Percentiles rank a stretch among this genome's conserved stretches.
phyloP scores from a whole-genome alignment of 768 basidiomycete genomes.

The Tricholoma matsutake region DNA sequence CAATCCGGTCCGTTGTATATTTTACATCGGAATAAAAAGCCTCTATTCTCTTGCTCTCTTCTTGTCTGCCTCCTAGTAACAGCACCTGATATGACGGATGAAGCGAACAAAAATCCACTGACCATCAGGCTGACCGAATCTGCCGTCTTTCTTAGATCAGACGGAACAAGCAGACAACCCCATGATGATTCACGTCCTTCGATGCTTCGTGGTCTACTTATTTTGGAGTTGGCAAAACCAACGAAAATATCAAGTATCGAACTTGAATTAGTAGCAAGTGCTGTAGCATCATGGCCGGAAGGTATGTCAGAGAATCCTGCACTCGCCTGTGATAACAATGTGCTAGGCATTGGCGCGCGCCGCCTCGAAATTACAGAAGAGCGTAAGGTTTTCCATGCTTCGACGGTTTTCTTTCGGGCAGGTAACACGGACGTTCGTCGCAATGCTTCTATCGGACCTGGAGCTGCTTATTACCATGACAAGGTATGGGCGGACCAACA shows the following conservation, averaged over 20 bases:
- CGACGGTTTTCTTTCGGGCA: conserved; percentile 72
- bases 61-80: background rate
- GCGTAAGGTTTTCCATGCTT: conserved; percentile 67
- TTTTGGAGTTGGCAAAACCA: conserved; percentile 60
- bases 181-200: conserved; percentile 38
- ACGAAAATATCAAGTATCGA: conserved; percentile 85
- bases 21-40: too few species aligned
- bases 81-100: conserved; percentile 12
- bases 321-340: background rate
- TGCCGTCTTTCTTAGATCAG: conserved; percentile 64
- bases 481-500: conserved; percentile 12
- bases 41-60: too few species aligned
- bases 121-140: conserved; percentile 68
- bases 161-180: conserved; percentile 35
- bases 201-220: conserved; percentile 62
- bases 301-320: conserved; percentile 42
- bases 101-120: conserved; percentile 39
- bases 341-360: conserved; percentile 61
- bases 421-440: conserved; percentile 34
- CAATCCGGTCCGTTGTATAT: too few species aligned
- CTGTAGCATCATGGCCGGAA: conserved; percentile 80
- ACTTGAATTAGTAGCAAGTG: conserved; percentile 70
- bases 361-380: conserved; percentile 78
- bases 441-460: conserved; percentile 47
- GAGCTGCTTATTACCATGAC: conserved; percentile 29